Evolutionary conservation across 164 flowering plant genomes (phyloP).

Genomic region (Aristolochia californica): DNA sequence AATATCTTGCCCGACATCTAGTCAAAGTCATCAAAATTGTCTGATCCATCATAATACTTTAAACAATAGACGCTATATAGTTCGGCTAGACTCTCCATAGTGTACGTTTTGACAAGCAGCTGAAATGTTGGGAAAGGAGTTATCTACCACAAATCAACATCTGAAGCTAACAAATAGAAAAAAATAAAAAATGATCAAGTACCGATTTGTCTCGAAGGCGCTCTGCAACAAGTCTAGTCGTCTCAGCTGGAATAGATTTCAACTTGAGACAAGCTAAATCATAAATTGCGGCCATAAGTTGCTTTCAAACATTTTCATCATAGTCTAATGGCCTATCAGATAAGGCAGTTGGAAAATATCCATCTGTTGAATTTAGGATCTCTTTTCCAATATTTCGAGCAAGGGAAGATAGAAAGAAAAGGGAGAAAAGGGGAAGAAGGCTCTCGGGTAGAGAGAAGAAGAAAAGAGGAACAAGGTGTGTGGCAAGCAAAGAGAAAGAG

Average conservation of each 20-base stretch:
- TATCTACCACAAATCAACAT: not conserved
- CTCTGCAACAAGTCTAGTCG: slow-evolving; percentile 67
- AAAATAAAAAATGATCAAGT: slow-evolving; percentile 5
- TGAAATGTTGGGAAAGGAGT: slow-evolving; percentile 23
- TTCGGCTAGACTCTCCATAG: slow-evolving; percentile 90
- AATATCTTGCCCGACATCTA: slow-evolving; percentile 95
- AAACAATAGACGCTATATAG: slow-evolving; percentile 48
- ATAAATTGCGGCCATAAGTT: slow-evolving; percentile 78
- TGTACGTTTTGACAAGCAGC: slow-evolving; percentile 74
- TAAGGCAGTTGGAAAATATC: slow-evolving; percentile 51
- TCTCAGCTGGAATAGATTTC: slow-evolving; percentile 56
- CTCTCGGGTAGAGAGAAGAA: no score
- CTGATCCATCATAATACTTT: slow-evolving; percentile 30
- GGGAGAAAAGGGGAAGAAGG: no score
- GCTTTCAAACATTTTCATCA: slow-evolving; percentile 88
- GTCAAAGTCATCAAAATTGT: slow-evolving; percentile 36
- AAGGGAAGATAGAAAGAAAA: no score
- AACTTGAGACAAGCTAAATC: slow-evolving; percentile 56
- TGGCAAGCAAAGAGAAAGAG: no score
- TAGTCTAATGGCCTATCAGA: slow-evolving; percentile 85
- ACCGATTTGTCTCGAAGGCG: slow-evolving; percentile 98
- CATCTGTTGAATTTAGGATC: no score
- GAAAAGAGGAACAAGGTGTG: no score
- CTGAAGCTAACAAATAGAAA: not conserved
- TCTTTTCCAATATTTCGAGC: no score